Evolutionary conservation across 768 basidiomycete genomes (phyloP), one percentile per base, ranked within the genome.

Genomic region (Agrocybe pediades): DNA sequence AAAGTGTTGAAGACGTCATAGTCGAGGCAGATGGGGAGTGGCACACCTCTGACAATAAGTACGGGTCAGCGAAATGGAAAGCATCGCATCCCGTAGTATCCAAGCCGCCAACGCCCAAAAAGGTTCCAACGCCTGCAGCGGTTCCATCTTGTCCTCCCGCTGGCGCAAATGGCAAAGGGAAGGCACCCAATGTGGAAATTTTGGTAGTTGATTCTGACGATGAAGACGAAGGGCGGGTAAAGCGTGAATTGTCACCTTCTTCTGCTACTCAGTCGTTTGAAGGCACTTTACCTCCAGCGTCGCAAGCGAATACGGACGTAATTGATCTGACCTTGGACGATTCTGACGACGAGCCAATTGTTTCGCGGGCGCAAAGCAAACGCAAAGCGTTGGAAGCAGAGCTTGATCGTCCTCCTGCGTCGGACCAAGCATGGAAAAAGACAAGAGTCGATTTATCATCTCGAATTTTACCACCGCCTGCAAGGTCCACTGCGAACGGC

Each of bases 21-120:
- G 86, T 99, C 15, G 96, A 99, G 69, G 84, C 92, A 5, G 87
- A 96, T 66, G 95, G 94, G 1, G 88, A 95, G 67, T 99, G 97
- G 97, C 95, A 97, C 67, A 94, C 94, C 1, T 74, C 82, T 16
- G 94, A 98, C 70, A 81, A 89, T 73, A 92, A 89, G 69, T 89
- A 82, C 63, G 93, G 83, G 1, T 94, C 92, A 17, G 62, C 73
- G 1, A 73, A 68, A 25, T 97, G 95, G 94, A 83, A 79, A 59
- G 77, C 78, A 41, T 60, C 69, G 0, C 84, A 88, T 67, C 75
- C 81, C 11, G 67, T 68, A 7, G 51, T 61, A 6, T 30, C 54
- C 3, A 61, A 65, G 42, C 47, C 63, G 13, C 53, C 64, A 19
- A 58, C 69, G n/a, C 62, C 74, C 29, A 72, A 64, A 20, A 74